phyloP scores from a whole-genome alignment of 1,284 basidiomycete species.

The Taiwanofungus camphoratus region DNA sequence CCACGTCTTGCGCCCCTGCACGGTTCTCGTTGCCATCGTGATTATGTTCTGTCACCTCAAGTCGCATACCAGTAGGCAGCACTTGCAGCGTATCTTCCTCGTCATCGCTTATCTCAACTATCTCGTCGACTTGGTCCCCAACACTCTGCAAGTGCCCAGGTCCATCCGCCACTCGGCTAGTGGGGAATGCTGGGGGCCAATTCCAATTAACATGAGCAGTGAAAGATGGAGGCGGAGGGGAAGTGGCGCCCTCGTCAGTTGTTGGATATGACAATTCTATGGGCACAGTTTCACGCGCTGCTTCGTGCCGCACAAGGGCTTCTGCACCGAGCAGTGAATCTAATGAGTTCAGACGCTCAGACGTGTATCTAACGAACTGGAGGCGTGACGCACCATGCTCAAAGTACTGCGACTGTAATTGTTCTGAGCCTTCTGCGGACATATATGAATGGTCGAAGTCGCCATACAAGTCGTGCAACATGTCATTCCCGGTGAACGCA shows the following conservation, averaged over 20 bases:
- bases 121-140: background rate
- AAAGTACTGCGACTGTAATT: background rate
- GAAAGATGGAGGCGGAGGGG: background rate
- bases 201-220: background rate
- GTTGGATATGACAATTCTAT: no score
- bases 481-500: background rate
- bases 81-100: background rate
- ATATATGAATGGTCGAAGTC: slow-evolving; percentile 19
- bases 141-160: background rate
- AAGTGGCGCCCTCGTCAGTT: no score
- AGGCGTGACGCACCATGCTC: no score
- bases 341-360: no score
- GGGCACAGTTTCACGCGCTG: no score
- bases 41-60: no score
- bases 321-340: no score
- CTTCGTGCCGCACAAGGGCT: no score
- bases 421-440: slow-evolving; percentile 2
- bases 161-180: background rate
- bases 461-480: slow-evolving; percentile 23
- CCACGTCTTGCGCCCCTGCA: no score
- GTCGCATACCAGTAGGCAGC: no score
- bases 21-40: no score
- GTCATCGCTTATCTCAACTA: background rate
- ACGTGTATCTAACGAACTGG: no score
- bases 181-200: background rate